A percentile compares a stretch with the other conserved stretches of the same genome.
phyloP scores from a whole-genome alignment of 345 rosid species.

The Firmiana major region DNA sequence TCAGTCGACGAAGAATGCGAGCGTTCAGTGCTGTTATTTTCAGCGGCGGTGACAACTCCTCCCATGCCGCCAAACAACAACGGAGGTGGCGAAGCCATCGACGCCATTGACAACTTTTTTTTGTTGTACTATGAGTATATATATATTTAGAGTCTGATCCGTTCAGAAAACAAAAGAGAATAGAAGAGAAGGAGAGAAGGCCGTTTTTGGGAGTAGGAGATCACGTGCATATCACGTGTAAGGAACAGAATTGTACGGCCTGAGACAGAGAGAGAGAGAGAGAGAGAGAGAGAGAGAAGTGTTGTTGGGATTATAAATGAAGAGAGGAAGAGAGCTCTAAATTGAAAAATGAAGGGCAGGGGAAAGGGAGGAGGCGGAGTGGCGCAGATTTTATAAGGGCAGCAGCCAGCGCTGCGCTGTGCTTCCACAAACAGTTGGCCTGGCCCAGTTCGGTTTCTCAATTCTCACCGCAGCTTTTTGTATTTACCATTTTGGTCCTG shows the following conservation, averaged over 20 bases:
- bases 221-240: not conserved
- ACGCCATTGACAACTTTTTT: not conserved
- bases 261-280: not conserved
- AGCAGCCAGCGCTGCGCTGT: not conserved
- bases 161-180: not conserved
- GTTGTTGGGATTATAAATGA: slow-evolving; percentile 7
- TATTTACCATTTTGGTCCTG: not conserved
- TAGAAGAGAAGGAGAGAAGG: not conserved
- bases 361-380: not conserved
- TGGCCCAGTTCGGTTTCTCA: not conserved
- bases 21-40: not conserved
- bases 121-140: not conserved
- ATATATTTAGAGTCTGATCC: not conserved
- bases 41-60: slow-evolving; percentile 11
- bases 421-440: too few relatives aligned
- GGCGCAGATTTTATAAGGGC: slow-evolving; percentile 10
- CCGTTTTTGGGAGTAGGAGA: not conserved
- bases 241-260: not conserved
- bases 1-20: slow-evolving; percentile 30
- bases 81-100: slow-evolving; percentile 23
- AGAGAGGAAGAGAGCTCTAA: slow-evolving; percentile 11
- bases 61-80: slow-evolving; percentile 17
- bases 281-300: not conserved
- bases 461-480: not conserved
- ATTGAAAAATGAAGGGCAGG: not conserved